A percentile compares a stretch with the other conserved stretches of the same genome.
These are phyloP conservation scores for Cytospora paraplurivora DNA, from an alignment of 2,329 filamentous ascomycete genomes.

Conservation along the genomic window DNA sequence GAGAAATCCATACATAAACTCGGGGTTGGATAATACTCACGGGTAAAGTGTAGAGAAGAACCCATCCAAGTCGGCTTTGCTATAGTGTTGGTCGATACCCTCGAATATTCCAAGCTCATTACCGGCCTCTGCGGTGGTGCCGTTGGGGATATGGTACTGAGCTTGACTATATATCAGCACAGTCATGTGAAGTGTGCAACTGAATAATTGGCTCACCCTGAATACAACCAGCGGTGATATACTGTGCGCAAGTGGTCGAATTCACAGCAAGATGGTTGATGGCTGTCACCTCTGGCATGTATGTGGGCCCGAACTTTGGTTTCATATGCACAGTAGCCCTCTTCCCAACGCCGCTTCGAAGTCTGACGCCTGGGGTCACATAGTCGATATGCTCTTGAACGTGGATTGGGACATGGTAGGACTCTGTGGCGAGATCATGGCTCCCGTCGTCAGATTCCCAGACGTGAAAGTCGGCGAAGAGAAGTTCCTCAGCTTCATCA, in stretches of 20 bases:
- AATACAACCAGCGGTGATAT: slow-evolving; percentile 28
- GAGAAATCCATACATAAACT: not conserved
- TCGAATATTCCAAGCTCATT: slow-evolving; percentile 30
- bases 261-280: slow-evolving; percentile 18
- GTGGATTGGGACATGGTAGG: slow-evolving; percentile 52
- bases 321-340: not conserved
- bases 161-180: not conserved
- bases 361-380: slow-evolving; percentile 9
- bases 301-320: not conserved
- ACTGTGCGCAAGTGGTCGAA: slow-evolving; percentile 21
- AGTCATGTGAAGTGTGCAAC: not conserved
- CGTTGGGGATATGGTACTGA: slow-evolving; percentile 28
- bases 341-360: not conserved
- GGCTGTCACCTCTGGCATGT: not conserved
- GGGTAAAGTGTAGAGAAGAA: slow-evolving; percentile 29
- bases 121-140: slow-evolving; percentile 24
- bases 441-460: slow-evolving; percentile 44
- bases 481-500: slow-evolving; percentile 42
- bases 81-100: slow-evolving; percentile 26
- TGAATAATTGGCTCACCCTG: not conserved
- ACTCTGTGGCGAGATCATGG: slow-evolving; percentile 42
- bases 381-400: slow-evolving; percentile 53
- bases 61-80: slow-evolving; percentile 26
- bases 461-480: slow-evolving; percentile 44
- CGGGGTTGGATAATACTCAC: not conserved